Evolutionary conservation across 495 filamentous ascomycete species (phyloP), one percentile per base, ranked within the genome.

Genomic region (Bathelium albidoporum): DNA sequence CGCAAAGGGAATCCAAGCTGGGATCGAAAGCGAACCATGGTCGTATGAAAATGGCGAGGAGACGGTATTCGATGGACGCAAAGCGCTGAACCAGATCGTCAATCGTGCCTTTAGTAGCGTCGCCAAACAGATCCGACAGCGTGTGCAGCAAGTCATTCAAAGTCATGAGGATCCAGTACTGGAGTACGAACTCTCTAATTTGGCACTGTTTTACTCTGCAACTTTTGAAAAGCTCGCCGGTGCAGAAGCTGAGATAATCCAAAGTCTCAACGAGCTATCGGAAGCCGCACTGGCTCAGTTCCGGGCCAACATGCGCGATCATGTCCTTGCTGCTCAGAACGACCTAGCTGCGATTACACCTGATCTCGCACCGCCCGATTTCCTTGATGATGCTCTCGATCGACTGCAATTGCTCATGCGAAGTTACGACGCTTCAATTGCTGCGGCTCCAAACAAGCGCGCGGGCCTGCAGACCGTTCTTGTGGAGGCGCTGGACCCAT

Each of bases 111-210:
- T 97, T 31, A 83, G 83, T 3, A 89, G 89, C 1, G 89, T 91
- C 12, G 86, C 87, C 28, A 82, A 88, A 11, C 83, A 89, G 14
- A 75, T 97, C 10, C 84, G 87, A 9, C 91, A 95, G 72, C 81
- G 93, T 16, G 85, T 93, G 60, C 91, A 96, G 75, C 88, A 96
- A 65, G 88, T 95, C 32, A 88, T 97, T 36, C 90, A 95, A 68
- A 89, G 87, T 59, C 90, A 96, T 69, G 94, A 97, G 64, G 91
- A 96, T 61, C 85, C 89, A 0, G 87, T 93, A 28, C 78, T 92
- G 52, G 87, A 89, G 59, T 99, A 95, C 79, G 90, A 90, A 69
- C 86, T 96, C 41, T 86, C 89, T 20, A 96, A 95, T 64, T 75
- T 97, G 1, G 81, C 97, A 34, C 82, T 82, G 58, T 99, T 97